phyloP scores from a whole-genome alignment of 805 yeast genomes.

The Nakazawaea sp. region DNA sequence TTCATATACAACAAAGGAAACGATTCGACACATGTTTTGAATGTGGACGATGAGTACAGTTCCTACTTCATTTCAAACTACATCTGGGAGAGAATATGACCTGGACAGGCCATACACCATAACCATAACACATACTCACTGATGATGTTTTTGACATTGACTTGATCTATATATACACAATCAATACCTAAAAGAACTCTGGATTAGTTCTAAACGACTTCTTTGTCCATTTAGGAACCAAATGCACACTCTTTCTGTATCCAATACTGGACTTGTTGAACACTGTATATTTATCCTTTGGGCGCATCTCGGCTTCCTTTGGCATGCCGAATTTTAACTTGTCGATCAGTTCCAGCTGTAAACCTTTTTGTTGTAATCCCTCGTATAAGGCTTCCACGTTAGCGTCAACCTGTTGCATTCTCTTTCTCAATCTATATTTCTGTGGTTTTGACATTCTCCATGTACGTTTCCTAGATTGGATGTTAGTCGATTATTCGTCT shows the following conservation, averaged over 20 bases:
- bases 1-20: constrained; percentile 42
- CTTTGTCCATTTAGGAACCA: constrained; percentile 90
- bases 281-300: constrained; percentile 82
- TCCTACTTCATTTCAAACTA: constrained; percentile 67
- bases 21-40: constrained; percentile 41
- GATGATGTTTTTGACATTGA: too few species aligned
- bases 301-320: constrained; percentile 70
- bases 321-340: constrained; percentile 50
- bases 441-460: constrained; percentile 76
- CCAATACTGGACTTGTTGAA: constrained; percentile 68
- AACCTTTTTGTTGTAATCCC: constrained; percentile 32
- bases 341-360: constrained; percentile 26
- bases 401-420: constrained; percentile 76
- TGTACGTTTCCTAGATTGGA: constrained; percentile 52
- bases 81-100: constrained; percentile 62
- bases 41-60: constrained; percentile 47
- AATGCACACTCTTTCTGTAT: constrained; percentile 84
- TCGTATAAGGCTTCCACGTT: constrained; percentile 61
- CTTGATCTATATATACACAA: too few species aligned
- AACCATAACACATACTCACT: too few species aligned
- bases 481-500: neutral
- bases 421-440: constrained; percentile 75
- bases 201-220: constrained; percentile 77
- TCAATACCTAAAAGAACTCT: constrained; percentile 43
- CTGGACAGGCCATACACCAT: too few species aligned